These are phyloP conservation scores for Rhizoclosmatium globosum DNA, from an alignment of 192 early-diverging fungal genomes.

Conservation along the genomic window DNA sequence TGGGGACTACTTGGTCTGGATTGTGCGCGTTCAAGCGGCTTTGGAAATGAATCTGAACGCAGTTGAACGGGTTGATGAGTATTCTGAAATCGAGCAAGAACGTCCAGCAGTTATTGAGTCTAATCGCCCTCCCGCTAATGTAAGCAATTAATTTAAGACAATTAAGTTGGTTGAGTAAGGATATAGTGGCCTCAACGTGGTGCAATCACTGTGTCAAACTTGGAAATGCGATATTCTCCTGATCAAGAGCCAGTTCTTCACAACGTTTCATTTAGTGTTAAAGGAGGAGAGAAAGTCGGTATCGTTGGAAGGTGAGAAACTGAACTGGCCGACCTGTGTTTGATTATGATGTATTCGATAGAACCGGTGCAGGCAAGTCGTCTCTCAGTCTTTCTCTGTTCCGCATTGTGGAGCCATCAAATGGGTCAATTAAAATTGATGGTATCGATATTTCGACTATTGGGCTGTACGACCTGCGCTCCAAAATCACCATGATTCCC, in stretches of 20 bases:
- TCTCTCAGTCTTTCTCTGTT: conserved; percentile 42
- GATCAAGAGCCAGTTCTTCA: conserved; percentile 68
- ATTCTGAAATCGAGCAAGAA: conserved; percentile 83
- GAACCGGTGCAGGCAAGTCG: conserved; percentile 69
- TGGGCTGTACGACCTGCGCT: conserved; percentile 62
- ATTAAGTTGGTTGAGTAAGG: not conserved
- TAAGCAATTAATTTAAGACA: not conserved
- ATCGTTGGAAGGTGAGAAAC: conserved; percentile 25
- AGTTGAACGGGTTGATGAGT: conserved; percentile 90
- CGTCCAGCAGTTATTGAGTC: conserved; percentile 70
- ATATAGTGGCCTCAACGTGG: conserved; percentile 71
- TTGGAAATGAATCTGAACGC: conserved; percentile 56
- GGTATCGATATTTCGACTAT: conserved; percentile 68
- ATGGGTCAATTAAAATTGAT: conserved; percentile 67
- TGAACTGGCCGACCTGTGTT: no score
- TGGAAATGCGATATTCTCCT: conserved; percentile 79
- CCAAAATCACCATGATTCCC: conserved; percentile 55
- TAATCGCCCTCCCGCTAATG: conserved; percentile 39
- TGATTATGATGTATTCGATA: no score
- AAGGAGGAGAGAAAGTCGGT: conserved; percentile 72
- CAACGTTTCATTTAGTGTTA: conserved; percentile 72
- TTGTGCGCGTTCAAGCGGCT: conserved; percentile 61
- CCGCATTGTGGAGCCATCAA: conserved; percentile 45
- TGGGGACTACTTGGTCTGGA: conserved; percentile 75
- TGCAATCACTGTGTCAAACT: conserved; percentile 67